Evolutionary conservation across 768 basidiomycete genomes (phyloP).

Genomic region (Cystobasidium onofrii): DNA sequence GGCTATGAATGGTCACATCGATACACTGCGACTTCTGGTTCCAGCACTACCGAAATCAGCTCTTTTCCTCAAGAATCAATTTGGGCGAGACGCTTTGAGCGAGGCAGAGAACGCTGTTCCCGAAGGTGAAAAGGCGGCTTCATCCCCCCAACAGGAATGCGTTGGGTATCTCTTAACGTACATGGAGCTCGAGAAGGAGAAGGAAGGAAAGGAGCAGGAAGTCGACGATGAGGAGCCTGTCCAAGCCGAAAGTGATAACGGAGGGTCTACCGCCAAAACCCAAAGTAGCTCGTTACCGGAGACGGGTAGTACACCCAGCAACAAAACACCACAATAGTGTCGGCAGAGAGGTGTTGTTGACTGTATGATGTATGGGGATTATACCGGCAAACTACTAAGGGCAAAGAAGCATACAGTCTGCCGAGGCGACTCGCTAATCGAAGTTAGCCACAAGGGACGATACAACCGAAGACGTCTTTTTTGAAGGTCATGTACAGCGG

Average conservation of each 20-base stretch:
- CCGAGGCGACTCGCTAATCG: too few species aligned
- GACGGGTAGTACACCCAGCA: not conserved
- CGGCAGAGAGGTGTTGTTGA: too few species aligned
- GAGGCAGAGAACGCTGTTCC: constrained; percentile 17
- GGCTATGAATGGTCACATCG: constrained; percentile 30
- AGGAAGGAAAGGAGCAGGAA: constrained; percentile 9
- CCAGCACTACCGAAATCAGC: constrained; percentile 18
- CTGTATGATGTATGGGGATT: too few species aligned
- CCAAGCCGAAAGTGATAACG: not conserved
- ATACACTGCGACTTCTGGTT: constrained; percentile 12
- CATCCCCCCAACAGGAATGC: constrained; percentile 12
- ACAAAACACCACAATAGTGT: too few species aligned
- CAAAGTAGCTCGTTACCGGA: not conserved
- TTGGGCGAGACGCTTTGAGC: constrained; percentile 16
- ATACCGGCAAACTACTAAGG: too few species aligned
- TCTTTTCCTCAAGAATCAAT: constrained; percentile 28
- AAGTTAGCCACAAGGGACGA: too few species aligned
- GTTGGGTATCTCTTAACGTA: constrained; percentile 24
- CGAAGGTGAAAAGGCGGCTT: not conserved
- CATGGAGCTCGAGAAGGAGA: constrained; percentile 28
- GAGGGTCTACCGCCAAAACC: not conserved
- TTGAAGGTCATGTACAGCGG: too few species aligned
- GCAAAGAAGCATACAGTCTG: too few species aligned
- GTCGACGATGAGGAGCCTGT: not conserved
- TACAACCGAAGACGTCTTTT: too few species aligned